These are phyloP conservation scores for Lunularia cruciata DNA, from an alignment of 225 moss, liverwort and hornwort genomes.

Conservation along the genomic window DNA sequence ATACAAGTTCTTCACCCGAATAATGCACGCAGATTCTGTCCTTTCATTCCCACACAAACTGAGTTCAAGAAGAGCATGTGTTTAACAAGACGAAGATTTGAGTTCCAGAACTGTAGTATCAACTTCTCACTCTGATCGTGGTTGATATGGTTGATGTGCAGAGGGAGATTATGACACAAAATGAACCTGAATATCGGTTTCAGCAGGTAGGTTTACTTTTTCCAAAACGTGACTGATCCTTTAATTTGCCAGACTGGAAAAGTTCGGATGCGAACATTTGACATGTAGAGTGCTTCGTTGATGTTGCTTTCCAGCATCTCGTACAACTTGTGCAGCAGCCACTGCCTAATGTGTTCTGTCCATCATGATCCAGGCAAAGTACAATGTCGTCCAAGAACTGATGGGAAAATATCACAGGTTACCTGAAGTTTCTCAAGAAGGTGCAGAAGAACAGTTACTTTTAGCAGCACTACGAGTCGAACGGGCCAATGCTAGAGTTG, in stretches of 20 bases:
- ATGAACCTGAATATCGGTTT: constrained; percentile 69
- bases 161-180: constrained; percentile 78
- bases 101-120: too few species aligned
- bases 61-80: too few species aligned
- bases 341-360: too few species aligned
- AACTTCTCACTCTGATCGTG: too few species aligned
- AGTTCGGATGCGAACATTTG: not conserved
- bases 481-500: constrained; percentile 63
- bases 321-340: too few species aligned
- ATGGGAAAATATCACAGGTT: constrained; percentile 77
- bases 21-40: too few species aligned
- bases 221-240: too few species aligned
- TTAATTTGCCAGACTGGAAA: too few species aligned
- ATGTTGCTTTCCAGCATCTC: not conserved
- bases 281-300: not conserved
- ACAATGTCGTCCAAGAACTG: constrained; percentile 73
- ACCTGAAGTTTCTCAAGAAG: constrained; percentile 30
- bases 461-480: constrained; percentile 60
- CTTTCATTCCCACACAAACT: too few species aligned
- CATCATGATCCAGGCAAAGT: constrained; percentile 59
- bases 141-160: constrained; percentile 16
- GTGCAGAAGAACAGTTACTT: constrained; percentile 57
- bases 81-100: too few species aligned
- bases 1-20: too few species aligned
- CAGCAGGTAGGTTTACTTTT: constrained; percentile 54